Base-by-base conservation (phyloP, 176 grass and related monocot species). In the Raddia guianensis region DNA sequence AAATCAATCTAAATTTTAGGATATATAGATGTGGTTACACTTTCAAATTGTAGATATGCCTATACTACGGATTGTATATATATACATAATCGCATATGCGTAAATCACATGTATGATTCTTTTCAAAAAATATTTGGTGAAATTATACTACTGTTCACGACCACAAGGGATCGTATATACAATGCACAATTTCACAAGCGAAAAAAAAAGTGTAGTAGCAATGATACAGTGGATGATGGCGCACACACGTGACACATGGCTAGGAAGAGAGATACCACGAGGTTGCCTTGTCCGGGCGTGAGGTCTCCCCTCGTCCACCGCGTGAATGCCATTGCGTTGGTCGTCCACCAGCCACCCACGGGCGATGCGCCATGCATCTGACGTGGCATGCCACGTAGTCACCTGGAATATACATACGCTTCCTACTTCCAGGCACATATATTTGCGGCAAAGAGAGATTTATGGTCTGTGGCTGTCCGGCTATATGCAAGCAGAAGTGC, bases 191-290 rank as follows among this genome's bases (percentile, higher is more conserved):
- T 55, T 55, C 53, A 55, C 53, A 7, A 18, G 16, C 16, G 37
- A 40, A 40, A 40, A 40, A 40, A 40, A 40, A 40, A 27, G 27
- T 27, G 27, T 40, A 40, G 37, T 40, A 40, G 3, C 37, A 40
- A 40, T 40, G 4, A n/a, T 55, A 6, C 6, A n/a, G 27, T 27
- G 27, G 27, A 27, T 27, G 27, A 27, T 1, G 27, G 27, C 27
- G 27, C 27, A 27, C 27, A 27, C 27, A 27, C 27, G 27, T 13
- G 14, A 56, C 77, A 57, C 77, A 20, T 80, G 66, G 42, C 20
- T 21, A 53, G 43, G 54, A n/a, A n/a, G 13, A 21, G 27, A 32
- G 55, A 60, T 49, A 49, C 14, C 79, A 63, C 68, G 57, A 82
- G 80, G 46, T 27, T 27, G 27, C 27, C 37, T 27, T 1, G 27